Evolutionary conservation across 2,329 filamentous ascomycete species (phyloP).

Genomic region (Aspergillus eucalypticola): DNA sequence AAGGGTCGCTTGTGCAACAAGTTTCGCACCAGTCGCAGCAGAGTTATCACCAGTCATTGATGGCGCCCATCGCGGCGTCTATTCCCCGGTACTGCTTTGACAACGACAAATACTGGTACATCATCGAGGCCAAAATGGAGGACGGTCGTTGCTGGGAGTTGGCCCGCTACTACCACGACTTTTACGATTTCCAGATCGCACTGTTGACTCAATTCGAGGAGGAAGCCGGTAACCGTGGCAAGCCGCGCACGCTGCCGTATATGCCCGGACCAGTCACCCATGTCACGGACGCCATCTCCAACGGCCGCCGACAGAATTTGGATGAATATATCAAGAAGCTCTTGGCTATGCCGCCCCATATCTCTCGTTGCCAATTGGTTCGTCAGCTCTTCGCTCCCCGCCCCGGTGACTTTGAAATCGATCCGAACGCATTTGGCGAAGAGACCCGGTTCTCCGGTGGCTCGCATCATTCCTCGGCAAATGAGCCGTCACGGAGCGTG

Average conservation of each 20-base stretch:
- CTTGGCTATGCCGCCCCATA: conserved; percentile 77
- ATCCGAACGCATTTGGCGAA: conserved; percentile 64
- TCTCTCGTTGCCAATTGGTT: conserved; percentile 79
- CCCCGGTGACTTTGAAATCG: conserved; percentile 90
- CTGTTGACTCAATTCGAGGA: conserved; percentile 87
- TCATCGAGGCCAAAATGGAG: conserved; percentile 87
- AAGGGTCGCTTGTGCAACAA: conserved; percentile 32
- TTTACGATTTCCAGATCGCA: conserved; percentile 97
- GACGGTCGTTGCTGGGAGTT: conserved; percentile 92
- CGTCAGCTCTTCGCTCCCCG: conserved; percentile 88
- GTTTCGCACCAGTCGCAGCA: conserved; percentile 47
- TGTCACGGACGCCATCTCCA: conserved; percentile 96
- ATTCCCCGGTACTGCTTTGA: conserved; percentile 94
- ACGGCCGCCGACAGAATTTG: conserved; percentile 85
- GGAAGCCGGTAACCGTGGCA: conserved; percentile 83
- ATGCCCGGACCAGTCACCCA: conserved; percentile 98
- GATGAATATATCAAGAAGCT: conserved; percentile 96
- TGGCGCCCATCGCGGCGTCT: conserved; percentile 76
- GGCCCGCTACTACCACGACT: conserved; percentile 94
- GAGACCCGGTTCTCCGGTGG: conserved; percentile 74
- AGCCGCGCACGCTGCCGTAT: conserved; percentile 83
- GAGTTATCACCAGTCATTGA: conserved; percentile 55
- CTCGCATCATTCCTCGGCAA: conserved; percentile 66
- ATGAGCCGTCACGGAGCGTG: conserved; percentile 60
- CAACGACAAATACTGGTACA: conserved; percentile 98